phyloP scores from a whole-genome alignment of 768 basidiomycete species.

The Trametes villosa region DNA sequence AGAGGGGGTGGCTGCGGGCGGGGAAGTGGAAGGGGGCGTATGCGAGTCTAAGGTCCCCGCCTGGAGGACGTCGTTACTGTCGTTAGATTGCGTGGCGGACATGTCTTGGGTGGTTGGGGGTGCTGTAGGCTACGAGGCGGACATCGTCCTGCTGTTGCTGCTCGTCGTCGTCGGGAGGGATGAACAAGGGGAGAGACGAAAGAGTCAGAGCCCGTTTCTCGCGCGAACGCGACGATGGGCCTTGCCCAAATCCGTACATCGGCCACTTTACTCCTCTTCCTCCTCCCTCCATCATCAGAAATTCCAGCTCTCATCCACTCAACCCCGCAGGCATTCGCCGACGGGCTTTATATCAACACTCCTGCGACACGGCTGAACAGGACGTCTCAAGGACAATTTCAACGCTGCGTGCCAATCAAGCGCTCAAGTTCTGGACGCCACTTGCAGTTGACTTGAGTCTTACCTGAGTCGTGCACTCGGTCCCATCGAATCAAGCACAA shows the following conservation, averaged over 20 bases:
- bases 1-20: slow-evolving; percentile 13
- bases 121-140: slow-evolving; percentile 10
- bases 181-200: slow-evolving; percentile 22
- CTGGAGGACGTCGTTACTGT: slow-evolving; percentile 14
- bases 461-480: too few relatives aligned
- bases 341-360: too few relatives aligned
- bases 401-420: too few relatives aligned
- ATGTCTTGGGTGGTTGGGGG: slow-evolving; percentile 15
- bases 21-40: slow-evolving; percentile 8
- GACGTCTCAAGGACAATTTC: too few relatives aligned
- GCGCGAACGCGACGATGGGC: slow-evolving; percentile 16
- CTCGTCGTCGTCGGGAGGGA: slow-evolving; percentile 12
- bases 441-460: too few relatives aligned
- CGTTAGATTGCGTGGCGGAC: slow-evolving; percentile 23
- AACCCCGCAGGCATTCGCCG: background rate
- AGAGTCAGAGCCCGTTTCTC: slow-evolving; percentile 13
- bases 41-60: slow-evolving; percentile 1
- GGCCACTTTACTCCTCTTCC: background rate
- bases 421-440: too few relatives aligned
- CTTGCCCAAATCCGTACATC: slow-evolving; percentile 21
- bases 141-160: slow-evolving; percentile 18
- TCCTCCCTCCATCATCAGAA: background rate
- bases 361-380: too few relatives aligned
- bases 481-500: too few relatives aligned
- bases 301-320: background rate